phyloP scores from a whole-genome alignment of 306 rosid species.

The Ormosia semicastrata region DNA sequence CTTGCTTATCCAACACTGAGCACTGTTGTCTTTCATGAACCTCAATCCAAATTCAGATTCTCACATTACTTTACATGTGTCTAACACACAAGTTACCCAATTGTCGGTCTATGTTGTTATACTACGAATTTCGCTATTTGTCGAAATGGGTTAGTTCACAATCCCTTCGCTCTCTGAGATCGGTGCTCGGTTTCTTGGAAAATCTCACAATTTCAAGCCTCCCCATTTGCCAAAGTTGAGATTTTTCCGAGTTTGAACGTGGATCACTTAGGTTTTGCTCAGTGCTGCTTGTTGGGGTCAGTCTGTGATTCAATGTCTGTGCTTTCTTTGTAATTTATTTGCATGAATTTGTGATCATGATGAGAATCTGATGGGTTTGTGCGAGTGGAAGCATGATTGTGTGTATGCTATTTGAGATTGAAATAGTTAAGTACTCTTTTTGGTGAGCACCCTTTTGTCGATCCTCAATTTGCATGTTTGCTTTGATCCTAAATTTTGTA shows the following conservation, averaged over 20 bases:
- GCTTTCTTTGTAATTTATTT: background rate
- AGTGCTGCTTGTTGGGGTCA: background rate
- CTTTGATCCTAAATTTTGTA: background rate
- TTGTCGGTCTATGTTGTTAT: background rate
- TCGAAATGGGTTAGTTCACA: conserved; percentile 27
- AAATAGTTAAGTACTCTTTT: background rate
- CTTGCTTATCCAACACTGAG: conserved; percentile 30
- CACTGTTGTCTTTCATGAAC: background rate
- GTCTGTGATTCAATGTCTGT: background rate
- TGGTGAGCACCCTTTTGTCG: background rate
- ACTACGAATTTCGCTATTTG: conserved; percentile 26
- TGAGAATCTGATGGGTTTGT: background rate
- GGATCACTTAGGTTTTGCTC: conserved; percentile 13
- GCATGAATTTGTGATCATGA: background rate
- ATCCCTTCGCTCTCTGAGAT: conserved; percentile 18
- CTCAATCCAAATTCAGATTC: conserved; percentile 27
- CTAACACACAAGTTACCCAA: background rate
- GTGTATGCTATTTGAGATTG: conserved; percentile 8
- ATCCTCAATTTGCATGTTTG: conserved; percentile 7
- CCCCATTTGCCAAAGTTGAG: conserved; percentile 32
- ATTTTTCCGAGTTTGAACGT: conserved; percentile 31
- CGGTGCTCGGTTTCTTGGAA: conserved; percentile 28
- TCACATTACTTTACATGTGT: background rate
- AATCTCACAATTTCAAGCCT: conserved; percentile 11
- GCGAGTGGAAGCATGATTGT: background rate